Evolutionary conservation across 306 rosid species (phyloP), one percentile per base, ranked within the genome.

Genomic region (Macrotyloma uniflorum): DNA sequence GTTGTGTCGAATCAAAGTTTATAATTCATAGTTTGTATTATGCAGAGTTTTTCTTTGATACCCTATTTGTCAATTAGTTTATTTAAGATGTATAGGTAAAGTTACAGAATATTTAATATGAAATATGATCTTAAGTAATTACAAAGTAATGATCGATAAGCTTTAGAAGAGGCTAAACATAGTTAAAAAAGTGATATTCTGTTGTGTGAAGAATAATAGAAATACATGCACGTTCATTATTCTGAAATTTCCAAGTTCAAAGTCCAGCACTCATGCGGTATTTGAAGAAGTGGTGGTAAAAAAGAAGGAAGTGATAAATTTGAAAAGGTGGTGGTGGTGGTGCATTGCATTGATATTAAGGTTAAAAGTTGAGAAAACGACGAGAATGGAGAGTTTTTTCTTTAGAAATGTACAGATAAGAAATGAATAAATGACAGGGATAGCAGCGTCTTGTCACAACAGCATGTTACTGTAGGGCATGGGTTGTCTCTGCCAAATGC

Each of bases 401-500:
- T 13, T 26, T 58, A 4, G 59, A 62, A 58, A 65, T 45, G 71
- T 20, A 24, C 1, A 68, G 45, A 75, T 1, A 63, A 8, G 42
- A 36, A 36, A 36, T 7, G 42, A 36, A 36, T 8, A 61, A 61
- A 77, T 36, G 2, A 77, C 20, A 53, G 62, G 11, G 12, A 22
- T 53, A 49, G 72, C 61, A 64, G 75, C 22, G 90, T 87, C 75
- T 83, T 81, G 75, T 80, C 88, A 84, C 79, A 72, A 65, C 24
- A 71, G 72, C 70, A 66, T 51, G 67, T 77, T 70, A 69, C 58
- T 67, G 86, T 47, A 57, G 36, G 86, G 82, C 80, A 75, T 75
- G 86, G 80, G 64, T 74, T 74, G 84, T 78, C 83, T 77, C 82
- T 81, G 88, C 5, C 76, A 85, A 81, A 81, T 55, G 70, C 70